These are phyloP conservation scores for Microglena sp. DNA, from an alignment of 139 green algal genomes.

Conservation along the genomic window DNA sequence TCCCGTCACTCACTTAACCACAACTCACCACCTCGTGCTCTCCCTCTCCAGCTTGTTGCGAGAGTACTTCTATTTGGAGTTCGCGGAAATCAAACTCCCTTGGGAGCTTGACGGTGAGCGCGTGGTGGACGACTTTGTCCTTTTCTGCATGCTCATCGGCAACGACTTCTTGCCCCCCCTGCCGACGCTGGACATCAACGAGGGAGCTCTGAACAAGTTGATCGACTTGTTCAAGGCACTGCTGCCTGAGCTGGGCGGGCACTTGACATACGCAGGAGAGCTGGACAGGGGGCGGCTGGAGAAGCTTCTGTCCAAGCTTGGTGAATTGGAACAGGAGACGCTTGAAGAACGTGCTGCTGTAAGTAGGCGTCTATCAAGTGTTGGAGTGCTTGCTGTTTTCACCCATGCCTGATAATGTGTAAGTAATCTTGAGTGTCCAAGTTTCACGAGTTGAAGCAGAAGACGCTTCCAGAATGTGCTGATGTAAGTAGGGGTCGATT, in stretches of 20 bases:
- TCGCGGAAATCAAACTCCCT: no score
- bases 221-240: slow-evolving; percentile 84
- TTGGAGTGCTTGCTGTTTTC: background rate
- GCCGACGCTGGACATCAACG: slow-evolving; percentile 81
- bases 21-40: background rate
- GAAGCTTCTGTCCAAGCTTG: slow-evolving; percentile 54
- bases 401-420: no score
- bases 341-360: slow-evolving; percentile 67
- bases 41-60: slow-evolving; percentile 80
- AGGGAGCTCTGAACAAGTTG: slow-evolving; percentile 82
- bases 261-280: slow-evolving; percentile 70
- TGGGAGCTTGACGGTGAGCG: slow-evolving; percentile 76
- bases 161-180: slow-evolving; percentile 86
- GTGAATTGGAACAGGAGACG: slow-evolving; percentile 49
- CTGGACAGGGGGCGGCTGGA: slow-evolving; percentile 59
- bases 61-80: slow-evolving; percentile 84
- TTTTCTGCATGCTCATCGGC: slow-evolving; percentile 91
- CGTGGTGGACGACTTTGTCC: slow-evolving; percentile 89
- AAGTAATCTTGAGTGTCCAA: no score
- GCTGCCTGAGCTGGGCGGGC: slow-evolving; percentile 68
- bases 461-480: slow-evolving; percentile 64
- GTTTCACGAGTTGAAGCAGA: slow-evolving; percentile 54
- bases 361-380: slow-evolving; percentile 4
- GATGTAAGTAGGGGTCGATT: slow-evolving; percentile 33
- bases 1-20: background rate